A percentile compares a stretch with the other conserved stretches of the same genome.
Conservation (phyloP, 371 early-diverging fungal genomes). For the Mortierella sp. region DNA sequence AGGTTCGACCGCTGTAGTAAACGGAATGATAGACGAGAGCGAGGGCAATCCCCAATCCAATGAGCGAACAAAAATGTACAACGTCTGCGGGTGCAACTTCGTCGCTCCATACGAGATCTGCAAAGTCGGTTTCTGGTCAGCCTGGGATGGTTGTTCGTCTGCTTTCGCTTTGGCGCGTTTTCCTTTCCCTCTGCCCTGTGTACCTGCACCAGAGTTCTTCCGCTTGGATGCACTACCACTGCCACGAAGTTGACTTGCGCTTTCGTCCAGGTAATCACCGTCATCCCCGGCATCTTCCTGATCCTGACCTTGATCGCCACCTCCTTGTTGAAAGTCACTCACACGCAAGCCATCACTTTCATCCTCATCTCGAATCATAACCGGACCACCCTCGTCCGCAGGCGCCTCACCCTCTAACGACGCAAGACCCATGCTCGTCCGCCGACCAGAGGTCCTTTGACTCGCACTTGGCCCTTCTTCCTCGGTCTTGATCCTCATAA, state of each 20-base stretch:
- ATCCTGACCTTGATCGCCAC: background rate
- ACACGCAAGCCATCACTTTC: constrained; percentile 39
- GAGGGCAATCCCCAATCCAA: background rate
- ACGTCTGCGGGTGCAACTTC: constrained; percentile 39
- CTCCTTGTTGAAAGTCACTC: constrained; percentile 21
- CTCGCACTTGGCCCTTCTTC: constrained; percentile 17
- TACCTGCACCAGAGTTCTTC: background rate
- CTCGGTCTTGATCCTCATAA: constrained; percentile 28
- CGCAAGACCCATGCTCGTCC: constrained; percentile 17
- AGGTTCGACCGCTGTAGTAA: background rate
- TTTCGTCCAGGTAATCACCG: constrained; percentile 19
- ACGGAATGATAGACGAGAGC: constrained; percentile 18
- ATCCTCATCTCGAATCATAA: constrained; percentile 44
- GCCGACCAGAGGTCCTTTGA: constrained; percentile 4
- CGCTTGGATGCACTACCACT: constrained; percentile 10
- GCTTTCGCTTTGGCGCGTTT: constrained; percentile 11
- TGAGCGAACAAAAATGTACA: constrained; percentile 39
- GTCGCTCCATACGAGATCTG: constrained; percentile 32
- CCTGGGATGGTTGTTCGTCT: constrained; percentile 11
- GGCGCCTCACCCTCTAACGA: constrained; percentile 25
- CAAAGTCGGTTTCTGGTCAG: constrained; percentile 49
- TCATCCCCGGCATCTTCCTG: constrained; percentile 3
- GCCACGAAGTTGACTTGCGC: background rate
- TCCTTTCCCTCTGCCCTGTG: constrained; percentile 2
- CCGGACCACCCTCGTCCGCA: background rate